Base-by-base conservation (phyloP, 106 monocot genomes). In the Allium cepa region DNA sequence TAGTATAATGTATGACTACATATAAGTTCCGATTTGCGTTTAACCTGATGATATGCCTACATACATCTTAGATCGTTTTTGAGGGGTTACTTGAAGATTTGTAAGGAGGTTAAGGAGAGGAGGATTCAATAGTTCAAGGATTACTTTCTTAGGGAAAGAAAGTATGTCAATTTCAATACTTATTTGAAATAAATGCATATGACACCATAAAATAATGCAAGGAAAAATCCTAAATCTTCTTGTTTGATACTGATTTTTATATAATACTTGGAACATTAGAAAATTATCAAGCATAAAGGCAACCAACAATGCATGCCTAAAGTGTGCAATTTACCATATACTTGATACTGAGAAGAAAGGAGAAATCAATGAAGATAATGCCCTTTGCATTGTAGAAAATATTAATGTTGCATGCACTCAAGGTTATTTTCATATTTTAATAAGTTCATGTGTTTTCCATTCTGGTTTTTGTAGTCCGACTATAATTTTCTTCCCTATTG, bases 381-480 rank as follows among this genome's bases (percentile, higher is more conserved):
- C 85, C 4, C 85, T 89, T 51, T 89, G 85, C 82, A 89, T 89
- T 67, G 79, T 89, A 9, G 89, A 89, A 73, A 89, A 89, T 78
- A 85, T 85, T 48, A 89, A 89, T 56, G 89, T 89, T 17, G 89
- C 89, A 26, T 46, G 47, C 10, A 22, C 22, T 22, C 22, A 22
- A 22, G 22, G 22, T 22, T 22, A 22, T 22, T 22, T 22, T 22
- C 22, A 22, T 22, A 22, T 22, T 22, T 22, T 22, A 22, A 0
- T 22, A 22, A 22, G 22, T 22, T 22, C 22, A 22, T 22, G 22
- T 22, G 22, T 22, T 22, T 22, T 0, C 22, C 22, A 22, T 22
- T 22, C 22, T 22, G 1, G 0, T 22, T 22, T 22, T 22, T 22
- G 1, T 22, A 22, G 22, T 22, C 22, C 22, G 22, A 22, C 22